Conservation (phyloP, 352 stramenopile species). For the Phytophthora rubi region DNA sequence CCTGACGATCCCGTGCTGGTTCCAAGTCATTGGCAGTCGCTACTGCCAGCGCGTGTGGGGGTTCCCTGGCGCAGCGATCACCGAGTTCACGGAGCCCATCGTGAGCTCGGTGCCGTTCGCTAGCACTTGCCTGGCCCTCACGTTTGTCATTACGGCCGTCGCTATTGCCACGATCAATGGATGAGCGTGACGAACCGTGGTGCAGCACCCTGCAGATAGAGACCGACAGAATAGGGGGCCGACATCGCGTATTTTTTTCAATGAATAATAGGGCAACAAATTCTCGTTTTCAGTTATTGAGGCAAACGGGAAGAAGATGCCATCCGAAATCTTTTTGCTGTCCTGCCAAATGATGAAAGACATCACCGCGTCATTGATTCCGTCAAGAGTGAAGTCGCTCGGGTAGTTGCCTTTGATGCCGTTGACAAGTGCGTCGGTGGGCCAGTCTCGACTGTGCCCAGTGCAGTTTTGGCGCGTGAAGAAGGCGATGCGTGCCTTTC, state of each 20-base stretch:
- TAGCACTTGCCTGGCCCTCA: conserved; percentile 62
- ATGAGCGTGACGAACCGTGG: conserved; percentile 24
- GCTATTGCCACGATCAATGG: conserved; percentile 69
- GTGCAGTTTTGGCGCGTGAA: conserved; percentile 34
- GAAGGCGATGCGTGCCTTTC: conserved; percentile 34
- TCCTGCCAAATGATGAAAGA: conserved; percentile 41
- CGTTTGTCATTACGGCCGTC: conserved; percentile 71
- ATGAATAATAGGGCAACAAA: conserved; percentile 3
- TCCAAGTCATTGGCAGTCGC: conserved; percentile 82
- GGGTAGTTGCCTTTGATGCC: conserved; percentile 32
- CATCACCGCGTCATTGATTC: conserved; percentile 32
- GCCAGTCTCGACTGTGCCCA: conserved; percentile 27
- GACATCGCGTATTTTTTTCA: background rate
- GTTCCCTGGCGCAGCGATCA: conserved; percentile 70
- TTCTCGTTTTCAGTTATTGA: background rate
- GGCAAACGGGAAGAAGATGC: background rate
- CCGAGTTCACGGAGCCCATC: conserved; percentile 67
- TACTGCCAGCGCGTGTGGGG: conserved; percentile 82
- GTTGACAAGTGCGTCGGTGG: conserved; percentile 26
- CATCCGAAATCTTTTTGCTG: conserved; percentile 22
- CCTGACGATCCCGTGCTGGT: conserved; percentile 84
- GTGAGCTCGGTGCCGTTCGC: conserved; percentile 76
- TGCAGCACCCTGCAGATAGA: conserved; percentile 19
- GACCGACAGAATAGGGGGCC: conserved; percentile 6
- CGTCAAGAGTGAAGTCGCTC: conserved; percentile 31